These are phyloP conservation scores for Boeremia lycopersici DNA, from an alignment of 2,329 filamentous ascomycete genomes.

Conservation along the genomic window DNA sequence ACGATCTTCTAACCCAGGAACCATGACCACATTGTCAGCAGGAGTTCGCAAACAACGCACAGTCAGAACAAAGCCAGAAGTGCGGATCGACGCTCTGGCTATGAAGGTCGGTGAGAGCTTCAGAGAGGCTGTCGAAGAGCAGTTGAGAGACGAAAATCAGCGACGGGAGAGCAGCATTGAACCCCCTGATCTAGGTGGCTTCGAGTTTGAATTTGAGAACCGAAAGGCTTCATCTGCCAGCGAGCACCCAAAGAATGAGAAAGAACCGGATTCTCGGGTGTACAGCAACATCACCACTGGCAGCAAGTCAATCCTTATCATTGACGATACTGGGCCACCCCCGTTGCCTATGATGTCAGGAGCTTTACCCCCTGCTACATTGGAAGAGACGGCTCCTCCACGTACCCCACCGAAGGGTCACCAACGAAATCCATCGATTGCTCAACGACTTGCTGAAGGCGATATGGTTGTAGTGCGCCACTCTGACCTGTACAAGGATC, in stretches of 20 bases:
- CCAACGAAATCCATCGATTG: slow-evolving; percentile 25
- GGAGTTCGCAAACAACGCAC: slow-evolving; percentile 42
- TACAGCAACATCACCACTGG: slow-evolving; percentile 71
- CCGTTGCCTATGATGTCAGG: slow-evolving; percentile 61
- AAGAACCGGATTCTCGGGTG: slow-evolving; percentile 44
- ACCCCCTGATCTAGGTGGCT: slow-evolving; percentile 37
- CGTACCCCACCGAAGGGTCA: slow-evolving; percentile 5
- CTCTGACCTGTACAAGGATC: slow-evolving; percentile 29
- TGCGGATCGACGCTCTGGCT: slow-evolving; percentile 82
- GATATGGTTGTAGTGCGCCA: slow-evolving; percentile 18
- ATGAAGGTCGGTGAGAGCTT: slow-evolving; percentile 80
- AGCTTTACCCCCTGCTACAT: slow-evolving; percentile 42
- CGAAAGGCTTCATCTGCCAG: slow-evolving; percentile 19
- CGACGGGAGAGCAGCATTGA: slow-evolving; percentile 22
- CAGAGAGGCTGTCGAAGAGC: slow-evolving; percentile 73
- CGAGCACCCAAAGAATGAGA: slow-evolving; percentile 16
- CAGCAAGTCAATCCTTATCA: slow-evolving; percentile 90
- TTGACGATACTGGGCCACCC: slow-evolving; percentile 70
- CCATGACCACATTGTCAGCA: slow-evolving; percentile 29
- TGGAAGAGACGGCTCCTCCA: slow-evolving; percentile 12
- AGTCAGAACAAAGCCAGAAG: slow-evolving; percentile 48
- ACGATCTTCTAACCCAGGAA: slow-evolving; percentile 40
- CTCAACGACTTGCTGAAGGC: slow-evolving; percentile 22
- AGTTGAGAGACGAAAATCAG: slow-evolving; percentile 48
- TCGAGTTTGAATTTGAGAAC: slow-evolving; percentile 46